These are phyloP conservation scores for Phenoliferia sp. DNA, from an alignment of 1,284 basidiomycete genomes.

Conservation along the genomic window DNA sequence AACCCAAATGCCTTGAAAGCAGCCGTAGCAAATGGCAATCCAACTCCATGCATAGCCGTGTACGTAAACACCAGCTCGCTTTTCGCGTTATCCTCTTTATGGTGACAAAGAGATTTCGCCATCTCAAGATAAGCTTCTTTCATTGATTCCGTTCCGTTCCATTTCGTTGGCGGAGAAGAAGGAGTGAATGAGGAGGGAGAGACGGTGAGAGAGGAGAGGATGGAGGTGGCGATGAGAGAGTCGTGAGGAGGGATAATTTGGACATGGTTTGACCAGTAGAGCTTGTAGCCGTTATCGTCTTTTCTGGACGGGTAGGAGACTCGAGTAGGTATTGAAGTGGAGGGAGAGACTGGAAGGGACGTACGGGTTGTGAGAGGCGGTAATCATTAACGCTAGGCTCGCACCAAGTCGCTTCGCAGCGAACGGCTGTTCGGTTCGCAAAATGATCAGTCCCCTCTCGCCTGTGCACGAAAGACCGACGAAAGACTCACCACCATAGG, in stretches of 20 bases:
- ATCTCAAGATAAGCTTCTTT: slow-evolving; percentile 50
- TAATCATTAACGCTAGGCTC: slow-evolving; percentile 80
- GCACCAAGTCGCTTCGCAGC: slow-evolving; percentile 61
- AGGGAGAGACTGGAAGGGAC: no score
- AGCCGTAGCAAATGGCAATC: slow-evolving; percentile 56
- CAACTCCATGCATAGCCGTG: slow-evolving; percentile 82
- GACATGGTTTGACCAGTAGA: slow-evolving; percentile 40
- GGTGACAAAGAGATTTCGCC: neutral
- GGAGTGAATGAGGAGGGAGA: slow-evolving; percentile 47
- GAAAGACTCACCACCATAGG: slow-evolving; percentile 57
- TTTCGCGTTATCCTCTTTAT: slow-evolving; percentile 7
- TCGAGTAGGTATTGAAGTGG: no score
- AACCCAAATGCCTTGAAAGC: slow-evolving; percentile 61
- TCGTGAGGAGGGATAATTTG: slow-evolving; percentile 80
- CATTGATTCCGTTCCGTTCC: slow-evolving; percentile 59
- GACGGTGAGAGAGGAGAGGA: slow-evolving; percentile 59
- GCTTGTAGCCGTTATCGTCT: slow-evolving; percentile 88
- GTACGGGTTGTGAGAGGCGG: slow-evolving; percentile 42
- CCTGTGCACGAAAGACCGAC: neutral
- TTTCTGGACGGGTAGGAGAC: no score
- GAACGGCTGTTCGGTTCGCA: slow-evolving; percentile 63
- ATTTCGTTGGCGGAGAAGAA: slow-evolving; percentile 31
- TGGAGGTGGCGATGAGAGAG: slow-evolving; percentile 61
- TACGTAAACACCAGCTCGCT: slow-evolving; percentile 58
- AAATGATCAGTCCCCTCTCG: neutral